phyloP scores from a whole-genome alignment of 768 basidiomycete genomes.

The Coprinopsis marcescibilis region DNA sequence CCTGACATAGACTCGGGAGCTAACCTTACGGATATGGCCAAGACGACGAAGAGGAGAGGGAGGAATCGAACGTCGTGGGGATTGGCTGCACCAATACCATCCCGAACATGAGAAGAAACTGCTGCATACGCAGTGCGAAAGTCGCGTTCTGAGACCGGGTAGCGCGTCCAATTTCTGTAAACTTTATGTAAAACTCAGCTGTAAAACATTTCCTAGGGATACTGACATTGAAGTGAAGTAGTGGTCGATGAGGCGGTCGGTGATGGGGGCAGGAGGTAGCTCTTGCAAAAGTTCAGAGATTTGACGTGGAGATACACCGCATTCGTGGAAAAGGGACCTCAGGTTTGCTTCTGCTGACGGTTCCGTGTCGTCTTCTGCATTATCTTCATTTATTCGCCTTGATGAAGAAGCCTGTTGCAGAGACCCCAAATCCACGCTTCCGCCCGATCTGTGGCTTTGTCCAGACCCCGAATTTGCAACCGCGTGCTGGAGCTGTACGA shows the following conservation, averaged over 20 bases:
- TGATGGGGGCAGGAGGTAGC: constrained; percentile 70
- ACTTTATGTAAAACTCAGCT: constrained; percentile 11
- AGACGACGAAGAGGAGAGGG: constrained; percentile 87
- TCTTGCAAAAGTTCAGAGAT: constrained; percentile 86
- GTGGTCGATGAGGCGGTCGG: constrained; percentile 76
- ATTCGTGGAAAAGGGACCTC: constrained; percentile 83
- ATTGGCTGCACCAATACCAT: constrained; percentile 54
- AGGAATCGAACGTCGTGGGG: constrained; percentile 79
- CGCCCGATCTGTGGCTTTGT: no score
- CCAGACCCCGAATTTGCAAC: not conserved
- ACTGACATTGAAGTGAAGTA: constrained; percentile 72
- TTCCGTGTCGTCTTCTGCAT: constrained; percentile 40
- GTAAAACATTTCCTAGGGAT: not conserved
- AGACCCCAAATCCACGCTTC: not conserved
- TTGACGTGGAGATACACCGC: constrained; percentile 86
- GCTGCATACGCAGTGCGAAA: constrained; percentile 71
- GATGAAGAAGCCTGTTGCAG: constrained; percentile 2
- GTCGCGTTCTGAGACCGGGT: constrained; percentile 81
- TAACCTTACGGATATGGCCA: constrained; percentile 80
- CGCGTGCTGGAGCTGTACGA: constrained; percentile 24
- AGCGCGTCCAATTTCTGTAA: constrained; percentile 85
- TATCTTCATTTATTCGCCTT: constrained; percentile 1
- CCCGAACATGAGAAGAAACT: constrained; percentile 54
- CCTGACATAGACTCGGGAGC: constrained; percentile 84
- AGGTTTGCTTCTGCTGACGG: constrained; percentile 74